Evolutionary conservation across 148 eudicot genomes (phyloP).

Genomic region (Camellia granthamiana): DNA sequence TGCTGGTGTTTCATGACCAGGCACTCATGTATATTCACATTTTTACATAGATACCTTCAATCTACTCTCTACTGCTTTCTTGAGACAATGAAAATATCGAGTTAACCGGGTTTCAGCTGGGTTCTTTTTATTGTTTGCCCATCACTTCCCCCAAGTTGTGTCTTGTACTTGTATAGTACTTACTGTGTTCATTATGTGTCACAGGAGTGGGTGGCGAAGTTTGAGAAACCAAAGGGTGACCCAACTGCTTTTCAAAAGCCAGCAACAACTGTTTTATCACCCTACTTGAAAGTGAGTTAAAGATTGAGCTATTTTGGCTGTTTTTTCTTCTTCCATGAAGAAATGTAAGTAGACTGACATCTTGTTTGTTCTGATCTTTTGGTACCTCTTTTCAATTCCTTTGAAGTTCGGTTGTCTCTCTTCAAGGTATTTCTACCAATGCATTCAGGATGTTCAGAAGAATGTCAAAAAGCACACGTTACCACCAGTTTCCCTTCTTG

Average conservation of each 20-base stretch:
- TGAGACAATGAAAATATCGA: not conserved
- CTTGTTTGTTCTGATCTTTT: slow-evolving; percentile 13
- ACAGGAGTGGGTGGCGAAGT: slow-evolving; percentile 94
- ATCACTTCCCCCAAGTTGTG: not conserved
- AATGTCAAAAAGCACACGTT: slow-evolving; percentile 57
- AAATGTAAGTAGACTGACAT: not conserved
- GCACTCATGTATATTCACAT: not conserved
- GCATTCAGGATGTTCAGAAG: slow-evolving; percentile 59
- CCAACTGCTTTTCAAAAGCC: slow-evolving; percentile 78
- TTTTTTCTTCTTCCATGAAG: slow-evolving; percentile 5
- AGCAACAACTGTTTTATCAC: slow-evolving; percentile 86
- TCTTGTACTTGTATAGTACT: not conserved
- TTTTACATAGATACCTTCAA: not conserved
- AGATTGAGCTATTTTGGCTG: not conserved
- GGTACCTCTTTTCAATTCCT: slow-evolving; percentile 13
- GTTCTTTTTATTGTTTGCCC: not conserved
- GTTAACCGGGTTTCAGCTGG: not conserved
- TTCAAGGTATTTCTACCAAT: slow-evolving; percentile 81
- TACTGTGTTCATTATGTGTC: not conserved
- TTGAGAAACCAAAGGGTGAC: slow-evolving; percentile 94
- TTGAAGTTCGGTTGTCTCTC: slow-evolving; percentile 92
- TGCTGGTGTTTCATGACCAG: not conserved
- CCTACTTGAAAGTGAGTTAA: slow-evolving; percentile 78
- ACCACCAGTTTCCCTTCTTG: slow-evolving; percentile 95
- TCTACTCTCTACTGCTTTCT: not conserved